Evolutionary conservation across 1,139 yeast species (phyloP).

Genomic region (Zygosaccharomyces sapae): DNA sequence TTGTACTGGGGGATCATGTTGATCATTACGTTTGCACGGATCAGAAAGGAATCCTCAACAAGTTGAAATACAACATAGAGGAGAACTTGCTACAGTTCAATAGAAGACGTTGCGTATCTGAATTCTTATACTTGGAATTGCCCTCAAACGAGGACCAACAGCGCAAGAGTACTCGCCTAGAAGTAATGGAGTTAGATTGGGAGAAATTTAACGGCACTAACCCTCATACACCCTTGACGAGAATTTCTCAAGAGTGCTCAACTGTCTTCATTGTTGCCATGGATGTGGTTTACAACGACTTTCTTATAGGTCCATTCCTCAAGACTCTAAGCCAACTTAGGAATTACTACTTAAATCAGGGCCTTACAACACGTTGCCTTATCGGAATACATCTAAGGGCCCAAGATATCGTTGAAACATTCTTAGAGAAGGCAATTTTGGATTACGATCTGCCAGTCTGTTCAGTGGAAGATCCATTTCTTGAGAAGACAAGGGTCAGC

Average conservation of each 20-base stretch:
- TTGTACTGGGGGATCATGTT: conserved; percentile 31
- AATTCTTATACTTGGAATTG: conserved; percentile 8
- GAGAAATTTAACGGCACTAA: conserved; percentile 20
- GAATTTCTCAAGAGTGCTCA: conserved; percentile 5
- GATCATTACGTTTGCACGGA: conserved; percentile 32
- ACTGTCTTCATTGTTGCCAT: conserved; percentile 29
- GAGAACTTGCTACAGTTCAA: conserved; percentile 27
- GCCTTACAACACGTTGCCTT: conserved; percentile 15
- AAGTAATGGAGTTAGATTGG: conserved; percentile 33
- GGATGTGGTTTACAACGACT: conserved; percentile 38
- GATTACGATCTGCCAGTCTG: conserved; percentile 21
- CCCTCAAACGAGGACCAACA: conserved; percentile 1
- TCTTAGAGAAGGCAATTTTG: conserved; percentile 29
- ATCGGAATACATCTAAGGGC: conserved; percentile 35
- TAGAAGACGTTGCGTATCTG: conserved; percentile 17
- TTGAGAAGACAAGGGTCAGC: conserved; percentile 25
- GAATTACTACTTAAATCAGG: conserved; percentile 8
- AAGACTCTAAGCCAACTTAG: conserved; percentile 22
- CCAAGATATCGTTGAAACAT: conserved; percentile 28
- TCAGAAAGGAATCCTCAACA: conserved; percentile 32
- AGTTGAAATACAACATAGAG: conserved; percentile 27
- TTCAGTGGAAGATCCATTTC: conserved; percentile 15
- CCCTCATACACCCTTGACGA: conserved; percentile 12
- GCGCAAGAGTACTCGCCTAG: conserved; percentile 18
- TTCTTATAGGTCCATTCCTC: conserved; percentile 32